These are phyloP conservation scores for Leucaena leucocephala DNA, from an alignment of 306 rosid species.

Conservation along the genomic window DNA sequence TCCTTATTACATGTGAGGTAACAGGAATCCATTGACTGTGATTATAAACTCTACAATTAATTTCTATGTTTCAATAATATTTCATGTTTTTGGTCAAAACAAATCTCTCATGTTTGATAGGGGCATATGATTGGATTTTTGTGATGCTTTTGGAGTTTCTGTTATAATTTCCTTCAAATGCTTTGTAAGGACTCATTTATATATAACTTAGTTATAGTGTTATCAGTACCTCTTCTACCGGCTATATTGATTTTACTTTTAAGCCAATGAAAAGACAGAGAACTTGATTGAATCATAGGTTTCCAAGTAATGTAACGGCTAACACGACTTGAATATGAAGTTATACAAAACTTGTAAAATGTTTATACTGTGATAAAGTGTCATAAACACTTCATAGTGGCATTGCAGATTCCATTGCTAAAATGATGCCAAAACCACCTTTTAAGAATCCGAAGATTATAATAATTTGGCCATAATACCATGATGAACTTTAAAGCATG, in stretches of 20 bases:
- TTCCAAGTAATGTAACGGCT: constrained; percentile 18
- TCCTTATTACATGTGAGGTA: constrained; percentile 98
- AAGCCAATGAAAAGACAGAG: constrained; percentile 13
- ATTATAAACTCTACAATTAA: constrained; percentile 17
- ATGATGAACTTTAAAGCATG: constrained; percentile 22
- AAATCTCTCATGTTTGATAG: constrained; percentile 7
- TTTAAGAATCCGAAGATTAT: constrained; percentile 15
- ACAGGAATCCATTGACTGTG: constrained; percentile 24
- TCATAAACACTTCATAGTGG: not conserved
- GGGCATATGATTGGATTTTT: constrained; percentile 23
- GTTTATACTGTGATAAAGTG: not conserved
- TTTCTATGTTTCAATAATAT: constrained; percentile 15
- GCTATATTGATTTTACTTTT: constrained; percentile 14
- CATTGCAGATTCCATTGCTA: not conserved
- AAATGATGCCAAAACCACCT: constrained; percentile 21
- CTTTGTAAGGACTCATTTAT: constrained; percentile 22
- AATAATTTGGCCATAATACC: constrained; percentile 16
- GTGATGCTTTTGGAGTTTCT: constrained; percentile 24
- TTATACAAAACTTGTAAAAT: not conserved
- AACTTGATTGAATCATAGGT: constrained; percentile 9
- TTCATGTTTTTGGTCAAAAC: not conserved
- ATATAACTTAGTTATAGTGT: constrained; percentile 1
- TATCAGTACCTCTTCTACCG: constrained; percentile 9
- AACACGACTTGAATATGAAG: not conserved
- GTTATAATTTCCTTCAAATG: constrained; percentile 19